Evolutionary conservation across 768 basidiomycete genomes (phyloP), one percentile per base, ranked within the genome.

Genomic region (Cystofilobasidium capitatum): DNA sequence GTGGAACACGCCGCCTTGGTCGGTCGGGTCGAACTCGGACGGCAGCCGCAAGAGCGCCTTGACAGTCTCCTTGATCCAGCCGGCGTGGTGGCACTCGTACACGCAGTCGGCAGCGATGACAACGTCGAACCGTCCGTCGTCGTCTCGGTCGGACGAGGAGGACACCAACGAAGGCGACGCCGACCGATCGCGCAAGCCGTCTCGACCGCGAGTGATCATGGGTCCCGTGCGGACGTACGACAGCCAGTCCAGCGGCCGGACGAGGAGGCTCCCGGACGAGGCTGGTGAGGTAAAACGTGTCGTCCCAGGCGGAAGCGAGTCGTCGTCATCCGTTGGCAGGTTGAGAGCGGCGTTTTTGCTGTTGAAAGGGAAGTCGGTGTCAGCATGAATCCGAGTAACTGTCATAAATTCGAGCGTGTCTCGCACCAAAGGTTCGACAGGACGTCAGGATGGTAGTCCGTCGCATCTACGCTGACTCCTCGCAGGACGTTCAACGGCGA

Each of bases 61-160:
- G 26, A 86, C 84, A 62, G 87, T 88, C 4, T 72, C 73, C 61
- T 82, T 82, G 72, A 91, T 86, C 86, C 85, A 88, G 13, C 74
- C 66, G 3, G 87, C 85, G 73, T 89, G 88, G 22, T 80, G 76
- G 0, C 31, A 59, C 66, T 88, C 82, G 75, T 91, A 91, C 12
- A 90, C 80, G 62, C 89, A 84, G 71, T 91, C 88, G 37, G 89
- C 88, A 0, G 85, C 89, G 44, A 91, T 78, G 37, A 91, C 81
- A 29, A 88, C 73, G 64, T 89, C 85, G 76, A 87, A 89, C 3
- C 81, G 77, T 59, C 63, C 44, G 49, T 76, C 74, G 37, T 78
- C n/a, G n/a, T n/a, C 69, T 0, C 80, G 80, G 0, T 76, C 70
- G 1, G 58, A 73, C 70, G 2, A 24, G 29, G 17, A n/a, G 39